Evolutionary conservation across 129 eudicot species (phyloP).

Genomic region (Heracleum sosnowskyi): DNA sequence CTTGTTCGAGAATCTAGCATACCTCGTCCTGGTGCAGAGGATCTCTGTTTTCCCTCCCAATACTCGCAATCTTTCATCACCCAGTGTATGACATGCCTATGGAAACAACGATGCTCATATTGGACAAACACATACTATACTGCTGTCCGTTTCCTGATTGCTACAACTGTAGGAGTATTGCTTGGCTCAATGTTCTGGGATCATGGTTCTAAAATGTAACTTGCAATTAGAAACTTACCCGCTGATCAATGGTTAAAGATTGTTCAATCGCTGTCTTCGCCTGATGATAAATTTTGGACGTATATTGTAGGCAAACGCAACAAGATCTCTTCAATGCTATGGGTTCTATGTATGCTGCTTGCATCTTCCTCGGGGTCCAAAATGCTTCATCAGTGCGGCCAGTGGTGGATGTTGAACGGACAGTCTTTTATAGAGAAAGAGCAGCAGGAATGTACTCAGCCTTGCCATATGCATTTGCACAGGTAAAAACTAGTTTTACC

Average conservation of each 20-base stretch:
- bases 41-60: slow-evolving; percentile 22
- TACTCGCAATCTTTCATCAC: no score
- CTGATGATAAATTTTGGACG: not conserved
- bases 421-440: no score
- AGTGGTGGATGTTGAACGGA: no score
- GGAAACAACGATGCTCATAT: slow-evolving; percentile 32
- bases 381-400: no score
- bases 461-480: no score
- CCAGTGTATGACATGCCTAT: slow-evolving; percentile 32
- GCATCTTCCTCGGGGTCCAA: no score
- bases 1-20: slow-evolving; percentile 22
- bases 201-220: no score
- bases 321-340: slow-evolving; percentile 23
- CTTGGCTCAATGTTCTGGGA: slow-evolving; percentile 33
- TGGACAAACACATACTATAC: slow-evolving; percentile 33
- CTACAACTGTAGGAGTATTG: slow-evolving; percentile 23
- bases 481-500: no score
- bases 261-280: not conserved
- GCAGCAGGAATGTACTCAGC: no score
- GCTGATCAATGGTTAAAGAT: not conserved
- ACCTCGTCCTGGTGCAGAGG: slow-evolving; percentile 24
- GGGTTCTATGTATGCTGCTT: slow-evolving; percentile 32
- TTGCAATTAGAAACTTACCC: not conserved
- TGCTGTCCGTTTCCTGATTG: slow-evolving; percentile 23
- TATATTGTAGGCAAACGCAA: not conserved